Evolutionary conservation across 331 rosid genomes (phyloP).

Genomic region (Stylosanthes scabra): DNA sequence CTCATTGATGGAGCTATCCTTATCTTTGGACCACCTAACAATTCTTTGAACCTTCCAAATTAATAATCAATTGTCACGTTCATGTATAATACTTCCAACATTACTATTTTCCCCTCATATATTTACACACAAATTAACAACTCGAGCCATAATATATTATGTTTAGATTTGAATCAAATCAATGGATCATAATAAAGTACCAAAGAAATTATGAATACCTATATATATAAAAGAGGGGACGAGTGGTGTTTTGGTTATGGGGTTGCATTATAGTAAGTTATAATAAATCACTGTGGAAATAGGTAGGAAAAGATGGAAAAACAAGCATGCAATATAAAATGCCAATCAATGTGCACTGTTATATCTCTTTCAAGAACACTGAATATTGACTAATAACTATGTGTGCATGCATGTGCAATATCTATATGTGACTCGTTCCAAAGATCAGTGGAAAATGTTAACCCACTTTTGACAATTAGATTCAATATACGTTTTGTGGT

Average conservation of each 20-base stretch:
- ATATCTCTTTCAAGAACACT: slow-evolving; percentile 3
- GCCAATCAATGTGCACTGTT: too few relatives aligned
- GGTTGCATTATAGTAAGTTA: not conserved
- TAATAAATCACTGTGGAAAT: not conserved
- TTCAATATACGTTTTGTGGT: slow-evolving; percentile 18
- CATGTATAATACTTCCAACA: slow-evolving; percentile 2
- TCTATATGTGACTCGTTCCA: slow-evolving; percentile 14
- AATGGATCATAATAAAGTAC: too few relatives aligned
- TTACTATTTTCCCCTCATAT: not conserved
- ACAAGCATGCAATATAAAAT: not conserved
- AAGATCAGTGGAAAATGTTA: slow-evolving; percentile 39
- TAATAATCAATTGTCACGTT: not conserved
- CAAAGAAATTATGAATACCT: too few relatives aligned
- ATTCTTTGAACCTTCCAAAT: slow-evolving; percentile 14
- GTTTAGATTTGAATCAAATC: too few relatives aligned
- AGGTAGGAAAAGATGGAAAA: not conserved
- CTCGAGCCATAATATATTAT: not conserved
- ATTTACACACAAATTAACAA: not conserved
- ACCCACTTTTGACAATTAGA: slow-evolving; percentile 29
- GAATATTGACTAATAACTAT: slow-evolving; percentile 25
- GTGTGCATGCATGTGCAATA: not conserved
- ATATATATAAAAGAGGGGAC: too few relatives aligned
- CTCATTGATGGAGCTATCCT: not conserved
- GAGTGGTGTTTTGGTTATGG: too few relatives aligned
- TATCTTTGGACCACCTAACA: not conserved